Base-by-base conservation (phyloP, 106 monocot genomes). In the Dioscorea alata region DNA sequence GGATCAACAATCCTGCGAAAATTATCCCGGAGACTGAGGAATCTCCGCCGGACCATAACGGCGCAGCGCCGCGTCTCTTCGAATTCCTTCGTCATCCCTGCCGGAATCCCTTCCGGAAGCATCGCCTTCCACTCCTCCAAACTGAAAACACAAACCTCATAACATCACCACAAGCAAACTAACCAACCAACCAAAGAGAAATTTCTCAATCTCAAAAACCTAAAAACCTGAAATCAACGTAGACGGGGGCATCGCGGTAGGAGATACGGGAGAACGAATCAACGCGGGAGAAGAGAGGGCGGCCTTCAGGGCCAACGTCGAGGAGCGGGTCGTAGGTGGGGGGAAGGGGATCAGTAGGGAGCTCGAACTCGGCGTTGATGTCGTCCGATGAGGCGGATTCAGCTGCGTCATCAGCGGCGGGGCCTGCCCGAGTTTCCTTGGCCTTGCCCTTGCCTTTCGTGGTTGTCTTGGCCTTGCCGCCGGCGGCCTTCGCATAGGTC, bases 121-220 rank as follows among this genome's bases (percentile, higher is more conserved):
- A 85, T 85, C 57, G 69, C 77, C 24, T 83, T 87, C 93, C 90
- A 81, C n/a, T 99, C 93, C 61, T 99, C 93, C 78, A 99, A 85
- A 59, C 99, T 54, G 15, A 54, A 54, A 54, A 16, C 54, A 16
- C 13, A 54, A 54, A 54, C 54, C 54, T 19, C 54, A 54, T 5
- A 54, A 54, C 15, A 54, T 18, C 54, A 15, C 15, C 7, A 16
- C 15, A 19, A 28, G 5, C 15, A 5, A 18, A 13, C 54, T 0
- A 16, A 54, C 15, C 18, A 54, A 54, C 4, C 54, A 19, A 53
- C 2, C 53, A 53, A 53, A 53, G 15, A 54, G 42, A 42, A 42
- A 42, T 42, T 10, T 10, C 42, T 42, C 4, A 0, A 0, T 42
- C 10, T 5, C 42, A 0, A 10, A 42, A 42, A 10, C 4, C 42